Conservation (phyloP, 2,329 filamentous ascomycete species). For the Teratosphaeria zuluensis region DNA sequence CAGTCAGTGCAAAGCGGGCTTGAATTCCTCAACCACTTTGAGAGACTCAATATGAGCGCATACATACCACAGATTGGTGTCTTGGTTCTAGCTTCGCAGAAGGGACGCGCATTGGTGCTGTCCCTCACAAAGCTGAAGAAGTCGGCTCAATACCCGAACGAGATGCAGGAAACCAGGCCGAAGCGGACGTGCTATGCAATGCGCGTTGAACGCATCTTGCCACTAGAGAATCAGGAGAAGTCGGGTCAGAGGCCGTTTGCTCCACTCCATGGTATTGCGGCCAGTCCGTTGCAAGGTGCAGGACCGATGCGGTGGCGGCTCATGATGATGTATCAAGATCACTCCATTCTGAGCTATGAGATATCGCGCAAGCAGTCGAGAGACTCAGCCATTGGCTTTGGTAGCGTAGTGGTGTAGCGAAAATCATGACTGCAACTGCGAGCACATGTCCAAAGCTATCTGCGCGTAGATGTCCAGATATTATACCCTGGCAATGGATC, state of each 20-base stretch:
- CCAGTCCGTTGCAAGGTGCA: slow-evolving; percentile 50
- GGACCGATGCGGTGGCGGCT: slow-evolving; percentile 50
- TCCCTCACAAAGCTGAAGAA: slow-evolving; percentile 41
- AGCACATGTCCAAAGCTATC: no score
- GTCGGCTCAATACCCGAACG: slow-evolving; percentile 4
- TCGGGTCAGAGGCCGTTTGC: slow-evolving; percentile 35
- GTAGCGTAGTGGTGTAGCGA: neutral
- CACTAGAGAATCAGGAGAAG: slow-evolving; percentile 45
- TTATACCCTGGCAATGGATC: no score
- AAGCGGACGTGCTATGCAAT: slow-evolving; percentile 32
- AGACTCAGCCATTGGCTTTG: slow-evolving; percentile 10
- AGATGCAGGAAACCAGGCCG: slow-evolving; percentile 6
- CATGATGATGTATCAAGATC: slow-evolving; percentile 62
- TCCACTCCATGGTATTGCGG: slow-evolving; percentile 57
- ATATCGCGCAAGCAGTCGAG: slow-evolving; percentile 30
- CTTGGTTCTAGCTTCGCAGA: slow-evolving; percentile 56
- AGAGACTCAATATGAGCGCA: slow-evolving; percentile 53
- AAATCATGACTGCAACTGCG: no score
- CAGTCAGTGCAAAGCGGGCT: slow-evolving; percentile 20
- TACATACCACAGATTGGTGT: slow-evolving; percentile 62
- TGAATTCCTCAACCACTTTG: slow-evolving; percentile 25
- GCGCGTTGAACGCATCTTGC: slow-evolving; percentile 48
- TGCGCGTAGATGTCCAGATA: no score
- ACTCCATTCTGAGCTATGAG: slow-evolving; percentile 62
- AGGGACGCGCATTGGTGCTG: slow-evolving; percentile 55